These are phyloP conservation scores for Cordyceps cicadae DNA, from an alignment of 2,329 filamentous ascomycete genomes.

Conservation along the genomic window DNA sequence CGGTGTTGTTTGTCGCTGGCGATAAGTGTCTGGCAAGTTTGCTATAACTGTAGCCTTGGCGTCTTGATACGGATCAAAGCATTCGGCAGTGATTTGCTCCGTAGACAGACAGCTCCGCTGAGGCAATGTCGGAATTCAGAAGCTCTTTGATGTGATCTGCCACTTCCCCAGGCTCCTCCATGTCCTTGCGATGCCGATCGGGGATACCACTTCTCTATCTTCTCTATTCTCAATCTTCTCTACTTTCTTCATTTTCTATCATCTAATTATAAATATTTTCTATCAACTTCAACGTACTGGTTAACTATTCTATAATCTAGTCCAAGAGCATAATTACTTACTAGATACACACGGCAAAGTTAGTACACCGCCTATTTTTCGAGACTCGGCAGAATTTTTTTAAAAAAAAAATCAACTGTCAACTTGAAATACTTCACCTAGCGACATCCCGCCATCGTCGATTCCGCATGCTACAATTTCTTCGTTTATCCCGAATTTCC, in stretches of 20 bases:
- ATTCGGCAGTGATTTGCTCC: slow-evolving; percentile 39
- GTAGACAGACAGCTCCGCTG: slow-evolving; percentile 31
- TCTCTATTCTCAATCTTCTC: too few species aligned
- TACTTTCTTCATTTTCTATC: too few species aligned
- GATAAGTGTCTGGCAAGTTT: slow-evolving; percentile 38
- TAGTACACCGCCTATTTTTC: slow-evolving; percentile 8
- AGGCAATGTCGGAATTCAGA: slow-evolving; percentile 39
- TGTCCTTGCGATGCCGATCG: slow-evolving; percentile 41
- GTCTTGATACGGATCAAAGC: slow-evolving; percentile 36
- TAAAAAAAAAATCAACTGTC: slow-evolving; percentile 6
- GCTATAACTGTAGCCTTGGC: slow-evolving; percentile 40
- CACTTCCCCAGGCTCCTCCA: slow-evolving; percentile 39
- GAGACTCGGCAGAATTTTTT: slow-evolving; percentile 11
- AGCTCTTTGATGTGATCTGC: slow-evolving; percentile 44
- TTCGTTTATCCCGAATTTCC: not conserved
- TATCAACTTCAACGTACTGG: too few species aligned
- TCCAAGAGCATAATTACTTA: too few species aligned
- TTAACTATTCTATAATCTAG: too few species aligned
- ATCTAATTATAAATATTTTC: too few species aligned
- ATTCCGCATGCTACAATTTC: not conserved
- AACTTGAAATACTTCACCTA: not conserved
- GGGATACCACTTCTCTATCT: slow-evolving; percentile 45
- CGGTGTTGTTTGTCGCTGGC: slow-evolving; percentile 11
- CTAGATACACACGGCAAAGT: too few species aligned
- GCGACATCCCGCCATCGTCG: not conserved